Base-by-base conservation (phyloP, 78 protist genomes). In the Isochrysis galbana region DNA sequence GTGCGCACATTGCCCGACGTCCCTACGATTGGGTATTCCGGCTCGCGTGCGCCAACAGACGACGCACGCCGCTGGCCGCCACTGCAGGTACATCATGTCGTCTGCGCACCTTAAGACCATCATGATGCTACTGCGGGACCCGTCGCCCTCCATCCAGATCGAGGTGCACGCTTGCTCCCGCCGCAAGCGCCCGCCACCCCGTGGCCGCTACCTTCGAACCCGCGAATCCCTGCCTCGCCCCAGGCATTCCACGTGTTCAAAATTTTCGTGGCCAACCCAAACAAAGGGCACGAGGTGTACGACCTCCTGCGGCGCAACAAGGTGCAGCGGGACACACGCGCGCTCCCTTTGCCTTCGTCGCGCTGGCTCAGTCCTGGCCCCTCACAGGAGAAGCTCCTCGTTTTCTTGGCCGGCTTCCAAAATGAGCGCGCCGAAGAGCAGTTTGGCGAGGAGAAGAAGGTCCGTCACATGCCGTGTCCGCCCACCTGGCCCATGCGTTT, bases 231-330 rank as follows among this genome's bases (percentile, higher is more conserved):
- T n/a, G n/a, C n/a, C n/a, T n/a, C n/a, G 32, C 32, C 67, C 32
- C 99, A 98, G 90, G 98, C 99, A 23, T 98, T 98, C 97, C 99
- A 98, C 84, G 98, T 98, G 23, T 98, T 98, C 94, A 98, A 98
- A 97, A 97, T 98, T 44, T 98, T 98, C 89, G 99, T 98, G 21
- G 99, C 99, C 78, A 98, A 98, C 90, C 99, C 99, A 47, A 96
- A 97, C 93, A 98, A 98, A 94, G 77, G 96, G 23, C 93, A 54
- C 45, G 93, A 88, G 39, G 93, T 98, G 55, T 47, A 95, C 46
- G 95, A 93, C 67, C 96, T 98, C 25, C 93, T 98, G 83, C 78
- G 89, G 45, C 96, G 95, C 95, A 98, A 98, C 95, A 54, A 54
- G 67, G 67, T 19, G 67, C 32, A 19, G 32, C 32, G 32, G 19